Base-by-base conservation (phyloP, 345 rosid species). In the Bruguiera parviflora region DNA sequence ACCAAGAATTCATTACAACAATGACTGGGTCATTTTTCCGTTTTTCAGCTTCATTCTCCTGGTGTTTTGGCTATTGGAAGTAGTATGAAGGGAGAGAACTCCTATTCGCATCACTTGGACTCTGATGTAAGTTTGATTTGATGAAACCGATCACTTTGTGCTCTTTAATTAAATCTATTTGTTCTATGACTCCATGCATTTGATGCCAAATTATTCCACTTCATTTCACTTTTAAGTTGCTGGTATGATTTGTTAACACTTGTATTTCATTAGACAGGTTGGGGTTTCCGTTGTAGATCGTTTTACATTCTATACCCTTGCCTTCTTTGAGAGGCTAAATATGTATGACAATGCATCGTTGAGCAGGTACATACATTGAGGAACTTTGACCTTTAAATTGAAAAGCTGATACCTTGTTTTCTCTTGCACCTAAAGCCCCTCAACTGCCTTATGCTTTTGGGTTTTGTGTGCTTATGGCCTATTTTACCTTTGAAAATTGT, bases 41-140 rank as follows among this genome's bases (percentile, higher is more conserved):
- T 77, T 62, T 43, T 18, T 61, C 85, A 92, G 98, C 92, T 95
- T 73, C 97, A 85, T 55, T 95, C 99, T 22, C 96, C 96, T 66
- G 98, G 94, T 76, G 97, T 85, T 80, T 84, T 95, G 89, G 90
- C 98, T 22, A 90, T 95, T 75, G 98, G 98, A 74, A 92, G 99
- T 76, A 95, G 99, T 84, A 81, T 75, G 84, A 95, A 92, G 84
- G 99, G 96, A 76, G 99, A 95, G 78, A 95, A 87, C 81, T 95
- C 99, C n/a, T 95, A 92, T 74, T 95, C 98, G 21, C 99, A 95
- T 84, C 99, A 92, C 80, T 80, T 95, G 77, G 99, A 92, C 78
- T 86, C 98, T 62, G 97, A 95, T 86, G 96, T 90, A 85, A 85
- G 96, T 74, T 47, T 46, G 21, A 6, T 59, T 3, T 29, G n/a